phyloP scores from a whole-genome alignment of 1,284 basidiomycete species.

The Moesziomyces sp. region DNA sequence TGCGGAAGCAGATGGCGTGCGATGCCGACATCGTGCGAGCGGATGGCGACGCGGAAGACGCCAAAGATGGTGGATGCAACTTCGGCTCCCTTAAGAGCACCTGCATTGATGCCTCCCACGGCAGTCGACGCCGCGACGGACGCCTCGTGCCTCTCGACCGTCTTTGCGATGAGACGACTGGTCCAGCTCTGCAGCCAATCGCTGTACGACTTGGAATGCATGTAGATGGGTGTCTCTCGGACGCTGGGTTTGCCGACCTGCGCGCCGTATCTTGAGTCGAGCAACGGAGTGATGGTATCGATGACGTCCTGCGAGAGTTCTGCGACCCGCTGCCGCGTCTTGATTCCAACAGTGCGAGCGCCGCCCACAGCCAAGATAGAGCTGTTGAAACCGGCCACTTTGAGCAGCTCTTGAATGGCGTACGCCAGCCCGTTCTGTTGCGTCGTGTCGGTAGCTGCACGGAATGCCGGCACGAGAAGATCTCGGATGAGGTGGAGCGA shows the following conservation, averaged over 20 bases:
- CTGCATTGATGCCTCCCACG: not conserved
- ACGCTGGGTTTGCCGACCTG: constrained; percentile 43
- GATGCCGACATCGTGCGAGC: constrained; percentile 88
- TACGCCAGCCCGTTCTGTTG: constrained; percentile 91
- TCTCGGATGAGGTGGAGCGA: constrained; percentile 86
- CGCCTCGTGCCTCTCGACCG: constrained; percentile 59
- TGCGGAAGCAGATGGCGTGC: constrained; percentile 92
- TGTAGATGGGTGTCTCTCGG: constrained; percentile 73
- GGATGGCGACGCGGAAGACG: constrained; percentile 81
- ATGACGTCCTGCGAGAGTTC: constrained; percentile 83
- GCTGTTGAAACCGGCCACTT: constrained; percentile 85
- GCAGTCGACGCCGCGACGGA: constrained; percentile 15
- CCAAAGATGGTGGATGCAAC: constrained; percentile 76
- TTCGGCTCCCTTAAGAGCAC: constrained; percentile 59
- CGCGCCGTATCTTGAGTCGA: constrained; percentile 62
- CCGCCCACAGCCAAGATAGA: constrained; percentile 72
- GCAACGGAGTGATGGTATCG: constrained; percentile 87
- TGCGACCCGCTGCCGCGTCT: constrained; percentile 77
- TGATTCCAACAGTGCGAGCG: constrained; percentile 71
- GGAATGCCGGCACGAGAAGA: constrained; percentile 89
- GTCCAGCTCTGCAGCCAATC: constrained; percentile 97
- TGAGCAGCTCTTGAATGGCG: constrained; percentile 90
- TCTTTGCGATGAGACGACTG: constrained; percentile 77
- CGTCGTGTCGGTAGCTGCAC: constrained; percentile 90
- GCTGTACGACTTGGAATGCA: constrained; percentile 80